Evolutionary conservation across 192 early-diverging fungal genomes (phyloP), one percentile per base, ranked within the genome.

Genomic region (Linderina pennispora): DNA sequence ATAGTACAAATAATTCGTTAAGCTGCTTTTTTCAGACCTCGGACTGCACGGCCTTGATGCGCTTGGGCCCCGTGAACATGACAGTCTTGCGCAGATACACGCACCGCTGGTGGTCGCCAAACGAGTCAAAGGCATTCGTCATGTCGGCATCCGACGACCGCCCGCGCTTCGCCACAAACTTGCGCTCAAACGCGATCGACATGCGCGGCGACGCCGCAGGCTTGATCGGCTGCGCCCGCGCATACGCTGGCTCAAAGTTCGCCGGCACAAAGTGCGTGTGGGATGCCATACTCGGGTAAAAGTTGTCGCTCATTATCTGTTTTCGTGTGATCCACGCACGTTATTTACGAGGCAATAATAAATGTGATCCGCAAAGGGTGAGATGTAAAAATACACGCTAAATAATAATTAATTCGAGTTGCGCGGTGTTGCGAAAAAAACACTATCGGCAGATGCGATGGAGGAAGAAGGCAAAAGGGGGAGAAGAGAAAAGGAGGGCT

Each of bases 241-340:
- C 23, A 34, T 46, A 35, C 28, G 43, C 60, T 18, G 46, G 34
- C 24, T 28, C 50, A 22, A 38, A n/a, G 49, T 43, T 47, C 20
- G 51, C 24, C 10, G 59, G 50, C 19, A 62, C 37, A 38, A 49
- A 55, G 40, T 53, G 41, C 36, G 46, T 51, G 36, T 70, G 66
- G 17, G 66, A 58, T 3, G 66, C 66, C 66, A 70, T 70, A 55
- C 66, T 70, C 11, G 66, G 31, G 43, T 34, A 39, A 21, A 21
- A 24, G 22, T 28, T 53, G 13, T 31, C 28, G 28, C 28, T 31
- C 28, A 31, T 31, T 5, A n/a, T n/a, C n/a, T n/a, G n/a, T n/a
- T n/a, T n/a, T n/a, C n/a, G n/a, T n/a, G n/a, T n/a, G n/a, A n/a
- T n/a, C n/a, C n/a, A n/a, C n/a, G n/a, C n/a, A n/a, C n/a, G n/a